Base-by-base conservation (phyloP, 225 moss, liverwort and hornwort species). In the Sphagnum tenellum region DNA sequence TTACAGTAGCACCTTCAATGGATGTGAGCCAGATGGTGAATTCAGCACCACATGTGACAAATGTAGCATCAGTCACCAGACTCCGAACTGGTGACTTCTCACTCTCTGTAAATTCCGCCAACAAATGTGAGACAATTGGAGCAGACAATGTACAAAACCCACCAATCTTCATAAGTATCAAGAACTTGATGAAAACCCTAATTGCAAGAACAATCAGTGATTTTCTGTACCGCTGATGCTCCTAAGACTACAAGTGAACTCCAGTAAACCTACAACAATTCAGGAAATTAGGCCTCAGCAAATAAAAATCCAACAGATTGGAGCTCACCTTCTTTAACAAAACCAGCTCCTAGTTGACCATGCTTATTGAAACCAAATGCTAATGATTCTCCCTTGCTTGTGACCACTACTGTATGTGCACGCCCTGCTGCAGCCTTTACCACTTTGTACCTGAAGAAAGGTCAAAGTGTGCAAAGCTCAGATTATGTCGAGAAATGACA, bases 351-450 rank as follows among this genome's bases (percentile, higher is more conserved):
- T 71, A 95, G 66, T 68, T 95, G 89, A 66, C 91, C 94, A 55
- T 95, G 94, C 72, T 95, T 89, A 75, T 95, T 95, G 69, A 88
- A 92, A 47, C 94, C 94, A 75, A 95, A 95, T 45, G 86, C 91
- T 55, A 88, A 61, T 44, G 94, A 91, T 50, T 71, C 69, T 53
- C 91, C 91, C 9, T 89, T 91, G 56, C 74, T 78, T 51, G 88
- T 88, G 9, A 79, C 69, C 56, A 95, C 84, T 29, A 92, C 75
- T 12, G 89, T 95, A 65, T 95, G 94, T 65, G 77, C 79, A 56
- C 89, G 80, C 60, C 94, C 94, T 73, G 88, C 78, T 68, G 86
- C 86, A 47, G 94, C 94, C 66, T 84, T 92, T 71, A 89, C 82
- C 71, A 88, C 77, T 65, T 86, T 78, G 77, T 89, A 78, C 82